Base-by-base conservation (phyloP, 805 yeast species). In the Wickerhamomyces bovis region DNA sequence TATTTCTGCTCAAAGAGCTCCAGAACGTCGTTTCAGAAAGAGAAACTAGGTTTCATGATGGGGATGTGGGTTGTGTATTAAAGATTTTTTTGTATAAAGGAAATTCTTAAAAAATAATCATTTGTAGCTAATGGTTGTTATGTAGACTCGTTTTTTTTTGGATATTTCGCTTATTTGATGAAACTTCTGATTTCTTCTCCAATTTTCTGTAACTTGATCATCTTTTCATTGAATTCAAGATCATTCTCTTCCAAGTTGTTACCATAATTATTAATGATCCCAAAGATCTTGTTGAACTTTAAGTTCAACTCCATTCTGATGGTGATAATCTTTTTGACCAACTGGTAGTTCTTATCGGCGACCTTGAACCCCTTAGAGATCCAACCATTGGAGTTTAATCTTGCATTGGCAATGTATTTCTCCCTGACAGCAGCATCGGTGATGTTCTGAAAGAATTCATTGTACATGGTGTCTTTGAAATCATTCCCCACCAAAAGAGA, bases 11-110 rank as follows among this genome's bases (percentile, higher is more conserved):
- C 89, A 85, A 78, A 87, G 95, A 80, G 81, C 80, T 64, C 76
- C 81, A 73, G 81, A 76, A 63, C 85, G 92, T 84, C 85, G 96
- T 80, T 86, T 76, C 85, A 85, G 89, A 75, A 87, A 85, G 81
- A 85, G 95, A 85, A 78, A 76, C 78, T 85, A 84, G 71, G 64
- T 60, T 53, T 48, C 22, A 36, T 36, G 22, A 36, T 20, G 19
- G 39, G 39, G 9, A 6, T 18, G n/a, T n/a, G n/a, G 22, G 39
- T 25, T 20, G 15, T 36, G 36, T 33, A 33, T 33, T 33, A 33
- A 33, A 33, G 36, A 33, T 44, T 43, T 41, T 50, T 46, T 49
- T 55, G 55, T 53, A 54, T 47, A 54, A 52, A 45, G 51, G 49
- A 45, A 36, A n/a, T 10, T 9, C 33, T 33, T 39, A 33, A 28